Conservation (phyloP, 2,329 filamentous ascomycete species). For the Arthrobotrys megalospora region DNA sequence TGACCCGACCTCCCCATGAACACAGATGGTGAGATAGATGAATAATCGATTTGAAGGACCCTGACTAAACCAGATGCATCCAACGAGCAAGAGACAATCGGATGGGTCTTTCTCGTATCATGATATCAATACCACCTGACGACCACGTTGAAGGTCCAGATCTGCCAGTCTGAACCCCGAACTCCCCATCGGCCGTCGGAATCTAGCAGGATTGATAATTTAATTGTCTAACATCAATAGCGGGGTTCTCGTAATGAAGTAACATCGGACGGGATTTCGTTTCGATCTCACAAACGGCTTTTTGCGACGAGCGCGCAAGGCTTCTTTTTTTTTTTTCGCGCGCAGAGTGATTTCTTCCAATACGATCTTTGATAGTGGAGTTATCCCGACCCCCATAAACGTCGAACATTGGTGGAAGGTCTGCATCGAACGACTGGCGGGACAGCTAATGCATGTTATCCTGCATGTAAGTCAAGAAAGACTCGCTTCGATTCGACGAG, state of each 20-base stretch:
- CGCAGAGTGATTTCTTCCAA: background rate
- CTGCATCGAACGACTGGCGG: background rate
- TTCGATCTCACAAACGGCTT: background rate
- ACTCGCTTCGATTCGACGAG: slow-evolving; percentile 39
- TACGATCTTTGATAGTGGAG: slow-evolving; percentile 19
- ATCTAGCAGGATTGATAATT: slow-evolving; percentile 8
- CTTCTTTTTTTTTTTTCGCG: slow-evolving; percentile 6
- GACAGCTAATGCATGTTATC: slow-evolving; percentile 25
- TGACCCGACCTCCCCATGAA: background rate
- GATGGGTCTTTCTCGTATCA: background rate
- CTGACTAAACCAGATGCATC: slow-evolving; percentile 13
- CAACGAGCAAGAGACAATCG: background rate
- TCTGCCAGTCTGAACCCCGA: background rate
- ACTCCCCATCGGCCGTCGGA: slow-evolving; percentile 10
- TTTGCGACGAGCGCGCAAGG: background rate
- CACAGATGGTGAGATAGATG: background rate
- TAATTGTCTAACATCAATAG: slow-evolving; percentile 12
- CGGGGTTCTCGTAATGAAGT: slow-evolving; percentile 31
- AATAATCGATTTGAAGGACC: background rate
- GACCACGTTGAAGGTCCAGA: background rate
- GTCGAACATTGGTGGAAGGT: slow-evolving; percentile 10
- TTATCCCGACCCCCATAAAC: background rate
- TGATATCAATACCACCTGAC: slow-evolving; percentile 25
- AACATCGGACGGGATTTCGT: slow-evolving; percentile 27
- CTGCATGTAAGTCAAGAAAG: slow-evolving; percentile 31